Evolutionary conservation across 2,329 filamentous ascomycete species (phyloP), one percentile per base, ranked within the genome.

Genomic region (Fusarium scirpi): DNA sequence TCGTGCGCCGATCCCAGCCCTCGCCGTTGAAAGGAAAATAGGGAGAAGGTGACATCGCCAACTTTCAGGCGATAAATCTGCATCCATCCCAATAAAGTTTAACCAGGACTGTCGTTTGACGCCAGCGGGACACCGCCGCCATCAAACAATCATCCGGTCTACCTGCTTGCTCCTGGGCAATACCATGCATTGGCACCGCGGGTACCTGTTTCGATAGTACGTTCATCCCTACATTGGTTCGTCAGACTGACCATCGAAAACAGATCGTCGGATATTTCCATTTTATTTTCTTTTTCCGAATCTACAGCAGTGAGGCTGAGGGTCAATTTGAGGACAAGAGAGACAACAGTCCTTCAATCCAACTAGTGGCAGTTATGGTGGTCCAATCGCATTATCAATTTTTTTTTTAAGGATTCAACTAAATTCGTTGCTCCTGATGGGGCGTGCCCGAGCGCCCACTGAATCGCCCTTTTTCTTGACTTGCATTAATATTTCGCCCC

Each of bases 81-180:
- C 32, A 65, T 70, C 40, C 58, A 72, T 65, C 62, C 57, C 48
- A 65, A 62, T 60, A 55, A 73, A 58, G 69, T 71, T 74, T 54
- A 55, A 59, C 55, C 66, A 62, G 56, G 58, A 46, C 63, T 62
- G 65, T 51, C 9, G 9, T 27, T 53, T 61, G 63, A 72, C 70
- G 61, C 71, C 61, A 64, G 69, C 52, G 52, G 60, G 56, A 61
- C 70, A 53, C 38, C 49, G 69, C 71, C 61, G 69, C 66, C 51
- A 49, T 59, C 48, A 16, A 53, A 22, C 38, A 55, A 44, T 34
- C 49, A 46, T 56, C 62, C 32, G 57, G 49, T 46, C 48, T 46
- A 40, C 24, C 40, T 34, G 43, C 34, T 38, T 38, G 34, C 34
- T 57, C 32, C 22, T n/a, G 10, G 27, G 32, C n/a, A 41, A 25